Evolutionary conservation across 2,329 filamentous ascomycete genomes (phyloP).

Genomic region (Hypoxylon rubiginosum): DNA sequence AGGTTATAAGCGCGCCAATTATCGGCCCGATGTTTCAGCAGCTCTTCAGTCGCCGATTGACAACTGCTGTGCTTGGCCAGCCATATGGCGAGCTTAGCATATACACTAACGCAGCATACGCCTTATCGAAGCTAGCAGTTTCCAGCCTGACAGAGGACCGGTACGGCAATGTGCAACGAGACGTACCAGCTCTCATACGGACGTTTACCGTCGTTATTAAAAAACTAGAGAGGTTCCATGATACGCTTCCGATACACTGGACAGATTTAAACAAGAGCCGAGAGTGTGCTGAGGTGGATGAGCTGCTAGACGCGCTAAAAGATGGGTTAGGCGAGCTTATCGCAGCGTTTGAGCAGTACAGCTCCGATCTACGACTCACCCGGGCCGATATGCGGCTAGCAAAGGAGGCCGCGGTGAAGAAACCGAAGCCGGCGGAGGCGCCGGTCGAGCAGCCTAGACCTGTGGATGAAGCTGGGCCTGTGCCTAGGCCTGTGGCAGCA

Average conservation of each 20-base stretch:
- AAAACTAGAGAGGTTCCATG: conserved; percentile 77
- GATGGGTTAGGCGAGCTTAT: conserved; percentile 75
- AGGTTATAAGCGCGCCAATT: conserved; percentile 62
- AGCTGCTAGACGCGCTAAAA: conserved; percentile 75
- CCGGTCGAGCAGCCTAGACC: neutral
- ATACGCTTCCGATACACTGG: conserved; percentile 76
- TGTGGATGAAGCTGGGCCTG: neutral
- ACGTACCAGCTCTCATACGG: conserved; percentile 80
- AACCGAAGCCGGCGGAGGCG: neutral
- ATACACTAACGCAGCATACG: conserved; percentile 79
- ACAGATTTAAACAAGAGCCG: conserved; percentile 75
- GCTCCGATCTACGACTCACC: conserved; percentile 76
- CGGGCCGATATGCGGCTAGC: conserved; percentile 80
- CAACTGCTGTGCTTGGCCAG: conserved; percentile 76
- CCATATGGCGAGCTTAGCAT: conserved; percentile 78
- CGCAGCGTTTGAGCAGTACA: conserved; percentile 79
- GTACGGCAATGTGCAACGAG: conserved; percentile 87
- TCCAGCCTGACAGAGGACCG: conserved; percentile 83
- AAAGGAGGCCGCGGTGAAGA: conserved; percentile 69
- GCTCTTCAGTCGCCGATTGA: conserved; percentile 74
- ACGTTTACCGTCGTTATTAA: conserved; percentile 77
- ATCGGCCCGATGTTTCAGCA: conserved; percentile 79
- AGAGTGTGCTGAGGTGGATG: conserved; percentile 76
- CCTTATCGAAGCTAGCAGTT: conserved; percentile 77
- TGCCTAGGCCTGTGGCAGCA: too few relatives aligned